Evolutionary conservation across 2,329 filamentous ascomycete species (phyloP), one percentile per base, ranked within the genome.

Genomic region (Chaetomium sp.): DNA sequence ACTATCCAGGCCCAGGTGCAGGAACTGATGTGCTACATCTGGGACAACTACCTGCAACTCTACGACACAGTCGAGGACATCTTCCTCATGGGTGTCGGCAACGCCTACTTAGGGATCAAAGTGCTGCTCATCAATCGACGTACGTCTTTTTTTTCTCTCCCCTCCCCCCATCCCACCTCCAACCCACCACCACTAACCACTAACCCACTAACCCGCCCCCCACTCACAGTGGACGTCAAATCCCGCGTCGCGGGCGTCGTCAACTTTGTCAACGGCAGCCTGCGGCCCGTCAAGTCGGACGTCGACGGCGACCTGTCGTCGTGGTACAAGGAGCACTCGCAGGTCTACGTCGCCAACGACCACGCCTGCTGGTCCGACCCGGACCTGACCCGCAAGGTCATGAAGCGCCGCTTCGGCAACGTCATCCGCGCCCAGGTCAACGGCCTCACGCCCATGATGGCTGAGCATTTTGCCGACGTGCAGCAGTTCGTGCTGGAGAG

Each of bases 31-130:
- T 87, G 85, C 66, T 98, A 97, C 73, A 81, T 99, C 16, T 99
- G 95, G 95, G 93, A 97, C 71, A 99, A 99, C 74, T 97, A 97
- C 73, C 87, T 99, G 23, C 91, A 97, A 80, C 82, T 91, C 35
- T 88, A 88, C 58, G 84, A 91, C 21, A 79, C 89, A 2, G 82
- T 85, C 0, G 87, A 89, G 6, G 87, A 94, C 60, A 86, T 98
- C 19, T 91, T 96, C 74, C 81, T 99, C 25, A 83, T 99, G 74
- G 94, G 95, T 0, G 87, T 96, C 1, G 95, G 95, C n/a, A 89
- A 92, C 71, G 91, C 95, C 1, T 96, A 95, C 73, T 81, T 90
- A 3, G 93, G 92, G 1, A 85, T 97, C 56, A 89, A 95, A 64
- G 85, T 93, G 63, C 85, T 98, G 5, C 81, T 98, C 6, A 89